Base-by-base conservation (phyloP, 352 stramenopile species). In the Phytophthora pistaciae region DNA sequence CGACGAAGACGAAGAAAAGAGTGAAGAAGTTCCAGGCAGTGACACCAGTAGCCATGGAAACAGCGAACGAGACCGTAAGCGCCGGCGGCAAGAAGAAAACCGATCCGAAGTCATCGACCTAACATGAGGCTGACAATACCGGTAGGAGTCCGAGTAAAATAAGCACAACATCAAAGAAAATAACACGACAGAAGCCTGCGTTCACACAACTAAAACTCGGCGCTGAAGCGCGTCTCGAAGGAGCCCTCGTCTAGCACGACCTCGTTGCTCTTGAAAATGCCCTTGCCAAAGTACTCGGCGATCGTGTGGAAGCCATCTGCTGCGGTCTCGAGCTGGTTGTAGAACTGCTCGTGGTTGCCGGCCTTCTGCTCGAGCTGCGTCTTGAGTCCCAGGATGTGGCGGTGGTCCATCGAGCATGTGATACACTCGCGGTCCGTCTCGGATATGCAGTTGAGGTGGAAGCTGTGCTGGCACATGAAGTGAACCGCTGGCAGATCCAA, bases 271-370 rank as follows among this genome's bases (percentile, higher is more conserved):
- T 96, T 95, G 80, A 98, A 96, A 66, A 98, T 95, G 40, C 92
- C 92, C 78, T 98, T 98, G 54, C 91, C 92, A 85, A 98, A 97
- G 78, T 97, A 98, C 68, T 96, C 89, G 27, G 91, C 91, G 57
- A 98, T 94, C 7, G 87, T 94, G 68, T 96, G 80, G 69, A 98
- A 98, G 13, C 91, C 91, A 54, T 97, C 90, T 14, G 88, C 84
- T 0, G 89, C 85, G 0, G 89, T 96, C 72, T 98, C 91, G 3
- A 98, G 79, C 56, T 98, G 91, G 62, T 96, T 96, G 85, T 95
- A 98, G 62, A 98, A 98, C 79, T 97, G 88, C 62, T 98, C 93
- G 77, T 98, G 91, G 68, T 98, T 96, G 21, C 84, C 82, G 21
- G 92, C 90, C 59, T 96, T 96, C 66, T 95, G 85, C 56, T 96